A percentile compares a stretch with the other conserved stretches of the same genome.
These are phyloP conservation scores for Cystobasidium slooffiae DNA, from an alignment of 1,284 basidiomycete genomes.

Conservation along the genomic window DNA sequence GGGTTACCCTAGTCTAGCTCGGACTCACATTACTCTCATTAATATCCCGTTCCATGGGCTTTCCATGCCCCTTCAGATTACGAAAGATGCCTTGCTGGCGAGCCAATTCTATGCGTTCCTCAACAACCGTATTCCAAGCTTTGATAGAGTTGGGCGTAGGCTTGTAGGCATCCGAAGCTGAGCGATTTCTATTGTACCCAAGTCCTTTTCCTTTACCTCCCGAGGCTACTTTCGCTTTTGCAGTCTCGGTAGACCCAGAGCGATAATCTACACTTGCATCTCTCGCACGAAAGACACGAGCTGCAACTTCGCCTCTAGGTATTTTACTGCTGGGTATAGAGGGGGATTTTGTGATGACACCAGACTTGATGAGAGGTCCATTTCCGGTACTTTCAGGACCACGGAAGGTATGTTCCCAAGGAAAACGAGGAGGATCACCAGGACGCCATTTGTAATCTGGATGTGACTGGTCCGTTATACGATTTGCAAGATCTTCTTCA, in stretches of 20 bases:
- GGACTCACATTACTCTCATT: constrained; percentile 35
- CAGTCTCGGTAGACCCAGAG: constrained; percentile 28
- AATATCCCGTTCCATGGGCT: constrained; percentile 32
- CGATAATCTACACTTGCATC: constrained; percentile 42
- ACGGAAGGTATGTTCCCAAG: constrained; percentile 39
- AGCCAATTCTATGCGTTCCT: constrained; percentile 41
- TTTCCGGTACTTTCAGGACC: constrained; percentile 14
- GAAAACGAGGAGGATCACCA: constrained; percentile 35
- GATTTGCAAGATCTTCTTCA: constrained; percentile 18
- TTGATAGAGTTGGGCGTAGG: constrained; percentile 22
- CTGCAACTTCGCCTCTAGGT: constrained; percentile 34
- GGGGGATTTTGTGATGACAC: constrained; percentile 16
- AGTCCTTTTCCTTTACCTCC: constrained; percentile 15
- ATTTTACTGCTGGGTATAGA: not conserved
- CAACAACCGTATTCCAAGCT: constrained; percentile 37
- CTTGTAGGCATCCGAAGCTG: constrained; percentile 6
- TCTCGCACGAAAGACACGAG: constrained; percentile 32
- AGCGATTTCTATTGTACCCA: not conserved
- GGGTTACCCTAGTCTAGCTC: not conserved
- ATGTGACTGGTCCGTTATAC: constrained; percentile 31
- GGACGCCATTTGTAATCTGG: constrained; percentile 30
- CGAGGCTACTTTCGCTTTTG: constrained; percentile 37
- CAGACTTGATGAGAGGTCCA: constrained; percentile 17
- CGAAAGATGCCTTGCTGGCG: constrained; percentile 41
- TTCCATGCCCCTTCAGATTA: constrained; percentile 38